Base-by-base conservation (phyloP, 2,329 filamentous ascomycete genomes). In the Fusarium sororula region DNA sequence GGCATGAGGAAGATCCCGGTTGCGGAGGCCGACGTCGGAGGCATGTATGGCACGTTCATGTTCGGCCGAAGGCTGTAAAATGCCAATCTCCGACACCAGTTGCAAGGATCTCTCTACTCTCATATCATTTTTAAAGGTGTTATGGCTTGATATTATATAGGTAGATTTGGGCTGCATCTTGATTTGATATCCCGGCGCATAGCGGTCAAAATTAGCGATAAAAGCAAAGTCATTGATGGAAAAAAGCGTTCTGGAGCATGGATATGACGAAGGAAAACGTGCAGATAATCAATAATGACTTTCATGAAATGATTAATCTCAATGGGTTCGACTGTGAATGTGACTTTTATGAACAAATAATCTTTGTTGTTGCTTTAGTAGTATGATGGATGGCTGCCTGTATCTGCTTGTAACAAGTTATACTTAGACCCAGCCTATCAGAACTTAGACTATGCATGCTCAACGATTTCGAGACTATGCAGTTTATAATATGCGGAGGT, bases 1-100 rank as follows among this genome's bases (percentile, higher is more conserved):
- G 94, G 94, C 42, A 95, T 95, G 90, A 88, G 93, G 72, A 96
- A 98, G 84, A 88, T 98, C 47, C 97, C 96, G n/a, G 92, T 98
- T 75, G 94, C 93, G 32, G 90, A 91, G 79, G 94, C 95, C 60
- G 96, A 98, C 82, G 93, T 98, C 32, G 96, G 98, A 77, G 94
- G 94, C 71, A 97, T 97, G 80, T 98, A 98, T 80, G 96, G 96
- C 28, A 88, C 85, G 30, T 90, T 88, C 78, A 91, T 91, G 89
- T 91, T 90, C 82, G 88, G 88, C 78, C 84, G 88, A 75, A 87
- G 88, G 79, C 81, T 90, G 64, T 90, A 81, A 84, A 66, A 81
- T 84, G 63, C 51, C 62, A 62, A 67, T 44, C 55, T 66, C 74
- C 61, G 64, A 73, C 57, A 63, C 89, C 81, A 84, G 57, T 44